A percentile compares a stretch with the other conserved stretches of the same genome.
Evolutionary conservation across 306 rosid species (phyloP).

Genomic region (Medicago ruthenica): DNA sequence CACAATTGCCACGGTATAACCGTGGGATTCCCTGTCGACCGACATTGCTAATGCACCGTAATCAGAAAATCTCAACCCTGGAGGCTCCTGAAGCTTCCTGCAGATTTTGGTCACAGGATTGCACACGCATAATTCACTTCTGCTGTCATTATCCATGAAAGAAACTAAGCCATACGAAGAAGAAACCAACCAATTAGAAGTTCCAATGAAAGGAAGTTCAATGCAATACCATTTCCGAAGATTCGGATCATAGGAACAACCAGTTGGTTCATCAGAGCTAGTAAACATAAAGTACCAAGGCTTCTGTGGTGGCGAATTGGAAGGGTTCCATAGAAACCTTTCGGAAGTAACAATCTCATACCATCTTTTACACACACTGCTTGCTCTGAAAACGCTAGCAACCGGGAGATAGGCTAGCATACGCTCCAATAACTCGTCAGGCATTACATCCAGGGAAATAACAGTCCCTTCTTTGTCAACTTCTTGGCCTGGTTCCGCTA

Average conservation of each 20-base stretch:
- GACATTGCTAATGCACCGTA: constrained; percentile 84
- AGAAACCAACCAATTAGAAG: constrained; percentile 68
- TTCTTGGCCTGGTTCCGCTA: constrained; percentile 63
- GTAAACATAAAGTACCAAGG: constrained; percentile 99
- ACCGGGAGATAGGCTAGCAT: constrained; percentile 82
- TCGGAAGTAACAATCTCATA: constrained; percentile 69
- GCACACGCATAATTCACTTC: constrained; percentile 69
- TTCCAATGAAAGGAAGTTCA: constrained; percentile 73
- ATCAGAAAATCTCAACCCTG: constrained; percentile 66
- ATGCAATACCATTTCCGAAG: constrained; percentile 90
- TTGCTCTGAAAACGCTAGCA: constrained; percentile 85
- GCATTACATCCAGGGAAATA: constrained; percentile 66
- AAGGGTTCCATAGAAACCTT: constrained; percentile 72
- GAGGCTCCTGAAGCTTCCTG: constrained; percentile 73
- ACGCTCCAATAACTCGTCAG: constrained; percentile 89
- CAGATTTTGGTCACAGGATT: constrained; percentile 72
- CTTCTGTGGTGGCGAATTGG: constrained; percentile 63
- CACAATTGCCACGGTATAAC: constrained; percentile 69
- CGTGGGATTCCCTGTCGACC: constrained; percentile 56
- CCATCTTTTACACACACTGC: constrained; percentile 90
- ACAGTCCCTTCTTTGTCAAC: constrained; percentile 60
- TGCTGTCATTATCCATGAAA: constrained; percentile 82
- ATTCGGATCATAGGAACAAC: constrained; percentile 76
- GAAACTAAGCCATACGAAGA: constrained; percentile 85
- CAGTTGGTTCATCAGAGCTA: constrained; percentile 70